Evolutionary conservation across 2,329 filamentous ascomycete species (phyloP).

Genomic region (Cladosporium sp.): DNA sequence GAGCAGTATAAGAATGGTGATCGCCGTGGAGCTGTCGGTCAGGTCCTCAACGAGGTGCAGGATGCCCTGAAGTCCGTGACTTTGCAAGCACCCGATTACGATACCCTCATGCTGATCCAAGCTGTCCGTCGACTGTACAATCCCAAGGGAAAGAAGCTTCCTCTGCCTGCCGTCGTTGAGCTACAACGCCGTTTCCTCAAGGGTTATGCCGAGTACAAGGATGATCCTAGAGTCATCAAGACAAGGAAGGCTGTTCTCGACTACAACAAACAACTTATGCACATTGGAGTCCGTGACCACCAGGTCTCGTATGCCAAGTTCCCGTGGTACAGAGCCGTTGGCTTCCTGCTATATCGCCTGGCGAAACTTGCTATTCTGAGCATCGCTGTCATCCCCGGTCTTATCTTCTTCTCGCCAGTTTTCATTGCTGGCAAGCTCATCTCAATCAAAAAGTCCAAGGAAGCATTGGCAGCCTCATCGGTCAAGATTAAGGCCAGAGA

Average conservation of each 20-base stretch:
- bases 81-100: constrained; percentile 89
- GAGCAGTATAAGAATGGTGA: constrained; percentile 82
- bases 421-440: constrained; percentile 84
- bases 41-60: constrained; percentile 83
- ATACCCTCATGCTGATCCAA: constrained; percentile 96
- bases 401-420: constrained; percentile 83
- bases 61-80: constrained; percentile 84
- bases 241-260: constrained; percentile 74
- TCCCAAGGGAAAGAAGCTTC: constrained; percentile 88
- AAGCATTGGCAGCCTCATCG: constrained; percentile 79
- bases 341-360: constrained; percentile 77
- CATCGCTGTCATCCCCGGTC: constrained; percentile 80
- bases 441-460: constrained; percentile 76
- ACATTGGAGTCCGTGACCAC: constrained; percentile 87
- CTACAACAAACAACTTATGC: constrained; percentile 85
- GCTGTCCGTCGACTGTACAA: constrained; percentile 92
- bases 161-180: constrained; percentile 88
- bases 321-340: constrained; percentile 73
- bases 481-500: constrained; percentile 88
- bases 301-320: constrained; percentile 91
- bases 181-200: constrained; percentile 88
- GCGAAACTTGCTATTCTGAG: constrained; percentile 75
- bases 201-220: constrained; percentile 90
- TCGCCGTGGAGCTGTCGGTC: constrained; percentile 81
- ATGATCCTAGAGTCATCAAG: constrained; percentile 78